A percentile compares a stretch with the other conserved stretches of the same genome.
Evolutionary conservation across 2,329 filamentous ascomycete species (phyloP).

Genomic region (Exophiala bonariae): DNA sequence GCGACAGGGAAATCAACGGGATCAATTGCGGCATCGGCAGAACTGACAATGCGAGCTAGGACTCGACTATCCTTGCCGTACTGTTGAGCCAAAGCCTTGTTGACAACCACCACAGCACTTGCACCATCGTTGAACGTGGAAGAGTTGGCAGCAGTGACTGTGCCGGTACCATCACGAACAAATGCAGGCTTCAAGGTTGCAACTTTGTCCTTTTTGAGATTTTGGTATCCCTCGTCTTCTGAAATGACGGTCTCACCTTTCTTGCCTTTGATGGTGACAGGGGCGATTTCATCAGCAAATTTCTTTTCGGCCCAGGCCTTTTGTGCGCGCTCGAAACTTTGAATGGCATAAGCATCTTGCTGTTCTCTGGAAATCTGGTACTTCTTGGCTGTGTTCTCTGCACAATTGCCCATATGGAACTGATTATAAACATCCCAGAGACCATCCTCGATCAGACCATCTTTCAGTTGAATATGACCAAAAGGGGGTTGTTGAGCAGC

Average conservation of each 20-base stretch:
- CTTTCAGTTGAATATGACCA: constrained; percentile 82
- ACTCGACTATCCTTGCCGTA: constrained; percentile 77
- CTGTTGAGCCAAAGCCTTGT: constrained; percentile 74
- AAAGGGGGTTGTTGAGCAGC: constrained; percentile 82
- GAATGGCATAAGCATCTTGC: constrained; percentile 88
- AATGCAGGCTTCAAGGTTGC: constrained; percentile 88
- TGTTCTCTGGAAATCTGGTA: constrained; percentile 75
- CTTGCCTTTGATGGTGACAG: constrained; percentile 78
- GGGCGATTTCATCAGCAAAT: constrained; percentile 87
- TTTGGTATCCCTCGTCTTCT: constrained; percentile 85
- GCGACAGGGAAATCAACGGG: constrained; percentile 93
- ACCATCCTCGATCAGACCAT: constrained; percentile 91
- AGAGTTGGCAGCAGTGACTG: constrained; percentile 91
- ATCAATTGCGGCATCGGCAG: constrained; percentile 86
- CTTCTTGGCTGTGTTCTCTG: constrained; percentile 91
- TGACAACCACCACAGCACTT: constrained; percentile 82
- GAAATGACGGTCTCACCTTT: constrained; percentile 80
- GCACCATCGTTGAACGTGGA: constrained; percentile 95
- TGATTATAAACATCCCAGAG: constrained; percentile 95
- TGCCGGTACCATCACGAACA: constrained; percentile 78
- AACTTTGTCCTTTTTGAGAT: constrained; percentile 84
- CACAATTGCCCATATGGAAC: constrained; percentile 97
- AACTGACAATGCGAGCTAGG: constrained; percentile 80
- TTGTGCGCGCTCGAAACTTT: constrained; percentile 85
- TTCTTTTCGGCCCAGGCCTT: constrained; percentile 79